These are phyloP conservation scores for Cercospora sesami DNA, from an alignment of 2,329 filamentous ascomycete genomes.

Conservation along the genomic window DNA sequence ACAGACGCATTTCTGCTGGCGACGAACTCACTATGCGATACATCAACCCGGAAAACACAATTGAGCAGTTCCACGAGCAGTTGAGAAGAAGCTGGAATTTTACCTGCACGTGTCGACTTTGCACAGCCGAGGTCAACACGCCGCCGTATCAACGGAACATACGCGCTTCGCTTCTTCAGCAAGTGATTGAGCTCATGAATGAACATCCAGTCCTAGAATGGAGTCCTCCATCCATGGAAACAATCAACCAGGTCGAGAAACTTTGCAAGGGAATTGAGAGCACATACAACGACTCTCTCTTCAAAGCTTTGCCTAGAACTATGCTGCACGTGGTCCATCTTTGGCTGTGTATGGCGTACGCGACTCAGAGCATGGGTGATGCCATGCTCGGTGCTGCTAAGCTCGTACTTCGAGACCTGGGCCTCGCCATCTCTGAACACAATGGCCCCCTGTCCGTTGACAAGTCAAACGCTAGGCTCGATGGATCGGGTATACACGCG, in stretches of 20 bases:
- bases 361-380: neutral
- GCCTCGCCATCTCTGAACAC: constrained; percentile 11
- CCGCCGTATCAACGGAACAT: constrained; percentile 7
- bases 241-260: constrained; percentile 17
- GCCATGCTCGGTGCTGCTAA: constrained; percentile 3
- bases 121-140: constrained; percentile 29
- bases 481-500: constrained; percentile 17
- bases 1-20: constrained; percentile 44
- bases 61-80: constrained; percentile 38
- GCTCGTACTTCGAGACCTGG: constrained; percentile 19
- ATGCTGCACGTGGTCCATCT: constrained; percentile 17
- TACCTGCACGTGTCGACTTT: constrained; percentile 46
- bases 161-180: neutral
- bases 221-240: neutral
- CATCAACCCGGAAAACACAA: constrained; percentile 22
- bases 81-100: constrained; percentile 44
- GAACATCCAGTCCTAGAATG: neutral
- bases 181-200: neutral
- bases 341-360: constrained; percentile 22
- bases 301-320: constrained; percentile 18
- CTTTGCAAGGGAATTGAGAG: constrained; percentile 14
- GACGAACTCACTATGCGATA: constrained; percentile 47
- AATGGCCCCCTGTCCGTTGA: constrained; percentile 8
- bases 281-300: constrained; percentile 18
- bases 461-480: neutral